A percentile compares a stretch with the other conserved stretches of the same genome.
Evolutionary conservation across 345 rosid species (phyloP).

Genomic region (Clarkia xantiana): DNA sequence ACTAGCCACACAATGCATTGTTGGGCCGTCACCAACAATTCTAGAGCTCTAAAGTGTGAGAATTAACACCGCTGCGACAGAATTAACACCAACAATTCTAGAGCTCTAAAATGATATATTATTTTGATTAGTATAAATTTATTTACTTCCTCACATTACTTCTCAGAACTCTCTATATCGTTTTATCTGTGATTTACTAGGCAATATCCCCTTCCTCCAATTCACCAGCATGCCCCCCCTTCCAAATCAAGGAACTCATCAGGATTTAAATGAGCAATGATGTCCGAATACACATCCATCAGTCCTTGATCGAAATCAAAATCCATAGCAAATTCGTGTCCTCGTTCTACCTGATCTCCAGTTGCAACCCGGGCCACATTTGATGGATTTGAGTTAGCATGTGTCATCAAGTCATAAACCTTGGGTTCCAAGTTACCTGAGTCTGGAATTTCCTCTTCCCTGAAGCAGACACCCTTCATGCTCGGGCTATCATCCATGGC

Average conservation of each 20-base stretch:
- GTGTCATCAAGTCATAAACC: too few relatives aligned
- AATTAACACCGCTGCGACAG: too few relatives aligned
- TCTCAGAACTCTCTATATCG: not conserved
- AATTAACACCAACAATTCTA: too few relatives aligned
- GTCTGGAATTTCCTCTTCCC: slow-evolving; percentile 60
- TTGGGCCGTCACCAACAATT: too few relatives aligned
- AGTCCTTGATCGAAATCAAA: slow-evolving; percentile 57
- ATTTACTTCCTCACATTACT: too few relatives aligned
- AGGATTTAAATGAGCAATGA: slow-evolving; percentile 49
- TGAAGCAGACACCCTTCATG: slow-evolving; percentile 32
- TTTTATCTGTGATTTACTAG: slow-evolving; percentile 14
- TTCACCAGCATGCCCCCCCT: slow-evolving; percentile 38
- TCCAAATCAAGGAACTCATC: slow-evolving; percentile 61
- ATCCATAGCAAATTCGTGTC: slow-evolving; percentile 20
- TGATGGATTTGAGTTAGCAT: slow-evolving; percentile 3
- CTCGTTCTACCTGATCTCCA: slow-evolving; percentile 2
- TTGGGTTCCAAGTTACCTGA: slow-evolving; percentile 10
- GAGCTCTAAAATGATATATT: too few relatives aligned
- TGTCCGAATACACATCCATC: slow-evolving; percentile 50
- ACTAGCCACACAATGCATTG: too few relatives aligned
- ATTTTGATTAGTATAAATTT: too few relatives aligned
- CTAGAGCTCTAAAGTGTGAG: too few relatives aligned
- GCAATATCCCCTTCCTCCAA: slow-evolving; percentile 82
- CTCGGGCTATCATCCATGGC: slow-evolving; percentile 13
- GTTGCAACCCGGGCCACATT: slow-evolving; percentile 9